phyloP scores from a whole-genome alignment of 225 moss, liverwort and hornwort species.

The Polytrichum commune region DNA sequence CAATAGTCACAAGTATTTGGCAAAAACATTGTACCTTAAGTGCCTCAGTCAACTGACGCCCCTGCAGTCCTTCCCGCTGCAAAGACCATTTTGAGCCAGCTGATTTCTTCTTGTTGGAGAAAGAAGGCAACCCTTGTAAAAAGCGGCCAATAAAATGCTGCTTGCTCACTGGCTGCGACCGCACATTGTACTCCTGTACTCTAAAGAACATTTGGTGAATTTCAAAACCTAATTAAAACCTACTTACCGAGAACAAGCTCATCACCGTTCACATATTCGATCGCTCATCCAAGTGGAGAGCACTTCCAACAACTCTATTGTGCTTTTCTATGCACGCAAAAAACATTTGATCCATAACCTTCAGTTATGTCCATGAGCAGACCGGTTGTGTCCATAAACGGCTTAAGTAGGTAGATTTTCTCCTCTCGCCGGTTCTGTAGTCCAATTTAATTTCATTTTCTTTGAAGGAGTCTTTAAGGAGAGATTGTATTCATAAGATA shows the following conservation, averaged over 20 bases:
- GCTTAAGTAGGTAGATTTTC: too few species aligned
- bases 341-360: too few species aligned
- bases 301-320: too few species aligned
- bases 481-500: conserved; percentile 8
- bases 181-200: conserved; percentile 88
- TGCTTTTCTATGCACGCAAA: too few species aligned
- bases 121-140: conserved; percentile 85
- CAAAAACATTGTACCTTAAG: conserved; percentile 42
- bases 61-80: conserved; percentile 91
- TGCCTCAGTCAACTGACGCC: conserved; percentile 78
- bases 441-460: neutral
- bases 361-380: too few species aligned
- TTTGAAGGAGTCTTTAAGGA: neutral
- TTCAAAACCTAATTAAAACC: neutral
- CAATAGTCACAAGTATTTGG: neutral
- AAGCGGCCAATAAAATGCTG: conserved; percentile 93
- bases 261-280: neutral
- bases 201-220: neutral
- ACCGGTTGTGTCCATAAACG: too few species aligned
- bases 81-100: conserved; percentile 84
- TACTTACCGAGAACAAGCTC: neutral
- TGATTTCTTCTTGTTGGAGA: conserved; percentile 69
- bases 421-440: too few species aligned
- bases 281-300: too few species aligned
- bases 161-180: conserved; percentile 70